Conservation (phyloP, 495 filamentous ascomycete genomes). For the Daldinia childiae region DNA sequence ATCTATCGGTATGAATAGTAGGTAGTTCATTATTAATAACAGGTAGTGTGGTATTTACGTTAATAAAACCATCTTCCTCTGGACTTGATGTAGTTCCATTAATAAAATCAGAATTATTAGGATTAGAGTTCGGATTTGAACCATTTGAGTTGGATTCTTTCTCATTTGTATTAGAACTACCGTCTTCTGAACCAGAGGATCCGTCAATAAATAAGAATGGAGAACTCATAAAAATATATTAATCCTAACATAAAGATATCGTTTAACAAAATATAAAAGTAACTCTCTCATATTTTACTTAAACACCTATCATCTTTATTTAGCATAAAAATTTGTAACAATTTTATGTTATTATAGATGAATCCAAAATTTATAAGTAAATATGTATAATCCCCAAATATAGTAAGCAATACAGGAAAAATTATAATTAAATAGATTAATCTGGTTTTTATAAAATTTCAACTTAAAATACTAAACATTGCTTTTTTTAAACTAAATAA, state of each 20-base stretch:
- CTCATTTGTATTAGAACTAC: conserved; percentile 15
- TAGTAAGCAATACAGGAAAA: conserved; percentile 15
- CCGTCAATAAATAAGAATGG: conserved; percentile 13
- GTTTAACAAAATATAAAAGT: conserved; percentile 22
- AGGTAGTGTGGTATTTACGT: conserved; percentile 13
- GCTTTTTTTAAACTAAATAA: conserved; percentile 15
- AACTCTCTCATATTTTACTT: conserved; percentile 27
- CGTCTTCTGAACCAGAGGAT: conserved; percentile 16
- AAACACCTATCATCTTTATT: conserved; percentile 20
- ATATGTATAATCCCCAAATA: conserved; percentile 25
- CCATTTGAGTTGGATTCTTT: conserved; percentile 11
- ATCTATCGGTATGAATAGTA: conserved; percentile 20
- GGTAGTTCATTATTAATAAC: conserved; percentile 11
- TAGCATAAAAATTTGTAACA: conserved; percentile 25
- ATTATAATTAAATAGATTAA: conserved; percentile 15
- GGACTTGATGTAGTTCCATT: conserved; percentile 2
- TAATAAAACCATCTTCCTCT: conserved; percentile 15
- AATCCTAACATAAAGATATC: conserved; percentile 24
- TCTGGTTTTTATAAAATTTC: conserved; percentile 5
- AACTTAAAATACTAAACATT: conserved; percentile 18
- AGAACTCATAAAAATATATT: conserved; percentile 10
- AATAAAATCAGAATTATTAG: conserved; percentile 16
- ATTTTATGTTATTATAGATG: conserved; percentile 22
- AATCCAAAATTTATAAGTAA: conserved; percentile 31
- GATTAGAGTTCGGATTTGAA: conserved; percentile 16